Conservation (phyloP, 2,329 filamentous ascomycete genomes). For the Xylaria sp. region DNA sequence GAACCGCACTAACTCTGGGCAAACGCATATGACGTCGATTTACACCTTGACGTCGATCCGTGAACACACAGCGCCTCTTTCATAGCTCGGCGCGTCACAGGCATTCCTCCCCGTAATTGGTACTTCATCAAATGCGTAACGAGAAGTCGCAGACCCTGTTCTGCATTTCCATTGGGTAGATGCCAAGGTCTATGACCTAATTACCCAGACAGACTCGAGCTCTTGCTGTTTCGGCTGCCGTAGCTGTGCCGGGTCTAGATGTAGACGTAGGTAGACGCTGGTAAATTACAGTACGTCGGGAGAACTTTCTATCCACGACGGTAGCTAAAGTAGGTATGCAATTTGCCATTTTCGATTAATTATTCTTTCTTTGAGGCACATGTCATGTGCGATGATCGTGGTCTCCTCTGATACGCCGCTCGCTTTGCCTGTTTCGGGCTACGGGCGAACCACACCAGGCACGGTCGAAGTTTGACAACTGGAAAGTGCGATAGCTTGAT, state of each 20-base stretch:
- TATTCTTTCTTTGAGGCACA: neutral
- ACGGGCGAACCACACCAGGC: slow-evolving; percentile 4
- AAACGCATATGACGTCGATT: slow-evolving; percentile 33
- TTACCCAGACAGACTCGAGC: neutral
- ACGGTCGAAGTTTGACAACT: slow-evolving; percentile 2
- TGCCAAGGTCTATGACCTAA: slow-evolving; percentile 34
- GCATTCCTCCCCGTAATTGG: slow-evolving; percentile 8
- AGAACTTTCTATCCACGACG: slow-evolving; percentile 11
- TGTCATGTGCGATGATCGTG: slow-evolving; percentile 30
- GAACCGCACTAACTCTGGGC: neutral
- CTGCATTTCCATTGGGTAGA: neutral
- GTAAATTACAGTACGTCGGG: neutral
- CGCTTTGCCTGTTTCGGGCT: slow-evolving; percentile 16
- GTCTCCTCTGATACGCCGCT: slow-evolving; percentile 37
- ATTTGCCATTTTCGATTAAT: neutral
- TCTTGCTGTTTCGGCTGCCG: neutral
- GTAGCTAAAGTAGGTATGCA: neutral
- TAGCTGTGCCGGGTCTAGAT: neutral
- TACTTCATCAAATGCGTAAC: slow-evolving; percentile 12
- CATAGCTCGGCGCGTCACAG: slow-evolving; percentile 20
- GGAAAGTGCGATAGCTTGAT: neutral
- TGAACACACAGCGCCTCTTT: slow-evolving; percentile 10
- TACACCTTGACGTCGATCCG: slow-evolving; percentile 17
- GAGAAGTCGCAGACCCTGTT: neutral
- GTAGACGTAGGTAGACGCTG: neutral